Evolutionary conservation across 306 rosid species (phyloP).

Genomic region (Albizia julibrissin): DNA sequence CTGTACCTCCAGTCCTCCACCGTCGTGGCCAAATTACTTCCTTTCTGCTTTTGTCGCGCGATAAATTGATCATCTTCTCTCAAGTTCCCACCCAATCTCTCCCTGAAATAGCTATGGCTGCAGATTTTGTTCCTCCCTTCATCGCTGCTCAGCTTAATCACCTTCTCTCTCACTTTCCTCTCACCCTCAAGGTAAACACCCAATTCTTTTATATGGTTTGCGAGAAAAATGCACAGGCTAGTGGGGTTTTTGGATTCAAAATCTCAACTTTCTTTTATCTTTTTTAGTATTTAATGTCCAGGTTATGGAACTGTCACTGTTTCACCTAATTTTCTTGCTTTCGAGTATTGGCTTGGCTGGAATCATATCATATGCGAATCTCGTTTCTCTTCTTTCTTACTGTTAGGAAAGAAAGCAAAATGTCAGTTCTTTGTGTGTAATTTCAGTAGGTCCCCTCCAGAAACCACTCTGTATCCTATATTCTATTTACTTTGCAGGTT

Average conservation of each 20-base stretch:
- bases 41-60: not conserved
- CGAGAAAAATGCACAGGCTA: not conserved
- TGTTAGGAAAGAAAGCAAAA: not conserved
- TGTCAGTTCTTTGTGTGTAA: not conserved
- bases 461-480: not conserved
- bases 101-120: conserved; percentile 41
- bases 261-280: not conserved
- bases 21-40: not conserved
- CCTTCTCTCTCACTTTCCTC: conserved; percentile 66
- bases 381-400: not conserved
- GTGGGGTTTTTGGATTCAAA: not conserved
- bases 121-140: conserved; percentile 66
- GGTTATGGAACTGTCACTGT: not conserved
- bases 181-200: conserved; percentile 58
- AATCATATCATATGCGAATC: not conserved
- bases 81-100: not conserved
- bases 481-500: conserved; percentile 50
- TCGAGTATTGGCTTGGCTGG: not conserved
- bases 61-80: not conserved
- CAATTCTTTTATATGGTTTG: not conserved
- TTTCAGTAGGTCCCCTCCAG: not conserved
- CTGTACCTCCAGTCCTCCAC: too few species aligned
- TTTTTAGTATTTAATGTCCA: not conserved
- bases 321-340: not conserved
- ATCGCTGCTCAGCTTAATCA: conserved; percentile 78